phyloP scores from a whole-genome alignment of 441 rosid species.

The California macrophylla region DNA sequence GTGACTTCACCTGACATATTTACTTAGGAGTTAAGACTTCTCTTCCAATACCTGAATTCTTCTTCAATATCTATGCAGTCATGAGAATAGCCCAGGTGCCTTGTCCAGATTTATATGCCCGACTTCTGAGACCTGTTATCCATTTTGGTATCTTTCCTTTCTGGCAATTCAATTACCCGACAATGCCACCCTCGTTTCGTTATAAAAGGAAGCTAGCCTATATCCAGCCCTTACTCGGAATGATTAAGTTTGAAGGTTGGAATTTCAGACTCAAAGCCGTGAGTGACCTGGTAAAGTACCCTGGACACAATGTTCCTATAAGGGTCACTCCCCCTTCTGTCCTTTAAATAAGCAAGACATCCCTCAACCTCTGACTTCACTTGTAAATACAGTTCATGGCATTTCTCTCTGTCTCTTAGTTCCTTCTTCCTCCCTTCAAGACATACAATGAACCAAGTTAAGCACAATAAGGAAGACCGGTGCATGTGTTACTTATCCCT shows the following conservation, averaged over 20 bases:
- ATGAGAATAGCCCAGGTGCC: neutral
- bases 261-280: slow-evolving; percentile 40
- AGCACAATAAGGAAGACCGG: no score
- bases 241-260: slow-evolving; percentile 54
- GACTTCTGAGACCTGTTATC: no score
- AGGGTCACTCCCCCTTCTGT: slow-evolving; percentile 59
- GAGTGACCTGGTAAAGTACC: slow-evolving; percentile 37
- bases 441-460: neutral
- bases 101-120: neutral
- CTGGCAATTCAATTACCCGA: no score
- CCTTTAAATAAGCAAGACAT: slow-evolving; percentile 46
- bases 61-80: neutral
- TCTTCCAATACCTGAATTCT: neutral
- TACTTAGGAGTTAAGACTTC: neutral
- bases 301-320: slow-evolving; percentile 53
- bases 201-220: no score
- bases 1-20: neutral
- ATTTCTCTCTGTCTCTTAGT: slow-evolving; percentile 43
- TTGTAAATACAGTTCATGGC: slow-evolving; percentile 55
- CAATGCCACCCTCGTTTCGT: no score
- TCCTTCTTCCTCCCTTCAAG: slow-evolving; percentile 48
- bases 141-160: no score
- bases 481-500: neutral
- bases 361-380: slow-evolving; percentile 65
- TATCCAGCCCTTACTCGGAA: neutral